Conservation (phyloP, 2,329 filamentous ascomycete genomes). For the Arthroderma sp. region DNA sequence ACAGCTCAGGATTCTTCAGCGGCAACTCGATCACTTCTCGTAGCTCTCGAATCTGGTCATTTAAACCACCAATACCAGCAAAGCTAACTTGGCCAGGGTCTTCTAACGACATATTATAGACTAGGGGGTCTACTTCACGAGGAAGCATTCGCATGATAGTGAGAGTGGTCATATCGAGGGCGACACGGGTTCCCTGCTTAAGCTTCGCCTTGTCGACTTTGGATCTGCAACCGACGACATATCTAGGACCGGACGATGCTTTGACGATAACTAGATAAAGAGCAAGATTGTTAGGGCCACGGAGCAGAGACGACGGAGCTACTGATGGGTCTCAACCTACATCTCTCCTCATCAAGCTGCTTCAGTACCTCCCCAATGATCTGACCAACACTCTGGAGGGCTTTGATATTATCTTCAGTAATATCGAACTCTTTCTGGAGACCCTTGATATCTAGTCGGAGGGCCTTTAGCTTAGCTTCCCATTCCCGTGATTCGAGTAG, state of each 20-base stretch:
- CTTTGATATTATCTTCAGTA: slow-evolving; percentile 99
- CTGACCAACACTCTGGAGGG: slow-evolving; percentile 94
- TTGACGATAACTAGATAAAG: slow-evolving; percentile 74
- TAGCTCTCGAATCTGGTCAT: slow-evolving; percentile 95
- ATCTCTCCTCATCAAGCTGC: slow-evolving; percentile 97
- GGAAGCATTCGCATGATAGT: slow-evolving; percentile 99
- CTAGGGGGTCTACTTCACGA: slow-evolving; percentile 91
- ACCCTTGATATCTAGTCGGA: slow-evolving; percentile 91
- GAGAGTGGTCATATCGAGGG: slow-evolving; percentile 97
- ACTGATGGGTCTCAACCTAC: slow-evolving; percentile 42
- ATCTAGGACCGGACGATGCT: slow-evolving; percentile 90
- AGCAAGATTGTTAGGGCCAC: neutral
- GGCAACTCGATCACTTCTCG: slow-evolving; percentile 96
- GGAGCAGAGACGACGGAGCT: slow-evolving; percentile 12
- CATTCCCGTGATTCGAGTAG: slow-evolving; percentile 92
- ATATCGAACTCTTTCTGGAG: slow-evolving; percentile 90
- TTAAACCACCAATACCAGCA: slow-evolving; percentile 90
- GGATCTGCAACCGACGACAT: slow-evolving; percentile 94
- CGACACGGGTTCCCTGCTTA: slow-evolving; percentile 95
- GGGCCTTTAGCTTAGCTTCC: slow-evolving; percentile 91
- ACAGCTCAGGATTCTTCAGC: slow-evolving; percentile 96
- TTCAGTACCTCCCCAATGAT: slow-evolving; percentile 99
- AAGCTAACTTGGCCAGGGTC: slow-evolving; percentile 97
- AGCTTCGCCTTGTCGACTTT: slow-evolving; percentile 96
- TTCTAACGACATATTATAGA: slow-evolving; percentile 98